phyloP scores from a whole-genome alignment of 2,329 filamentous ascomycete genomes.

The Periconia digitata region DNA sequence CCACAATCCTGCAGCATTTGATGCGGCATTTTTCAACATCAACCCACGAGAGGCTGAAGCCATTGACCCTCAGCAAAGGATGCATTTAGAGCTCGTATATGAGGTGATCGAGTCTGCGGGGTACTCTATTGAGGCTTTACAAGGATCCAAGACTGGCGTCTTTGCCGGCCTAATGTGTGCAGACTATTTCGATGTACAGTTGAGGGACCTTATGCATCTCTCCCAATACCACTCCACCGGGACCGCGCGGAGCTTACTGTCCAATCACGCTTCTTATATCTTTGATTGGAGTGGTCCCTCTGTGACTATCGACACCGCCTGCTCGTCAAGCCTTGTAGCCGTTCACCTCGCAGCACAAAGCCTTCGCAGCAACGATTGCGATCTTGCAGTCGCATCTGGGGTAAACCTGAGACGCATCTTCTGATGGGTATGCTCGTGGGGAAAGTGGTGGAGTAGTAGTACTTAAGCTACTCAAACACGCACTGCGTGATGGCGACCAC shows the following conservation, averaged over 20 bases:
- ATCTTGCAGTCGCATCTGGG: slow-evolving; percentile 26
- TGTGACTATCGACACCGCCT: slow-evolving; percentile 20
- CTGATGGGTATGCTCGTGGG: slow-evolving; percentile 24
- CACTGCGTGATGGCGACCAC: slow-evolving; percentile 21
- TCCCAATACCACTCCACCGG: slow-evolving; percentile 1
- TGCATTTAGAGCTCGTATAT: slow-evolving; percentile 16
- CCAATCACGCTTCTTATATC: slow-evolving; percentile 17
- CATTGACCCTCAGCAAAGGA: slow-evolving; percentile 20
- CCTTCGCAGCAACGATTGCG: background rate
- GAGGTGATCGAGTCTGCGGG: slow-evolving; percentile 15
- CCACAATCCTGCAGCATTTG: slow-evolving; percentile 5
- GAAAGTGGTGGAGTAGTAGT: slow-evolving; percentile 24
- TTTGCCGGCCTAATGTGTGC: background rate
- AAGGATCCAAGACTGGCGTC: background rate
- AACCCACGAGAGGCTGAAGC: slow-evolving; percentile 1
- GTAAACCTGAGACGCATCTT: background rate
- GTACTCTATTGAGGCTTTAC: background rate
- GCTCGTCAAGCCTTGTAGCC: slow-evolving; percentile 14
- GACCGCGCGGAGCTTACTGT: slow-evolving; percentile 5
- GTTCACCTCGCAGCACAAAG: slow-evolving; percentile 14
- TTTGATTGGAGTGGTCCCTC: slow-evolving; percentile 18
- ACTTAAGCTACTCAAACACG: slow-evolving; percentile 18
- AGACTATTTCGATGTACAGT: background rate
- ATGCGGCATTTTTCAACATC: slow-evolving; percentile 11
- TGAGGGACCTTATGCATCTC: background rate